Evolutionary conservation across 805 yeast species (phyloP).

Genomic region (Kluyveromyces starmeri): DNA sequence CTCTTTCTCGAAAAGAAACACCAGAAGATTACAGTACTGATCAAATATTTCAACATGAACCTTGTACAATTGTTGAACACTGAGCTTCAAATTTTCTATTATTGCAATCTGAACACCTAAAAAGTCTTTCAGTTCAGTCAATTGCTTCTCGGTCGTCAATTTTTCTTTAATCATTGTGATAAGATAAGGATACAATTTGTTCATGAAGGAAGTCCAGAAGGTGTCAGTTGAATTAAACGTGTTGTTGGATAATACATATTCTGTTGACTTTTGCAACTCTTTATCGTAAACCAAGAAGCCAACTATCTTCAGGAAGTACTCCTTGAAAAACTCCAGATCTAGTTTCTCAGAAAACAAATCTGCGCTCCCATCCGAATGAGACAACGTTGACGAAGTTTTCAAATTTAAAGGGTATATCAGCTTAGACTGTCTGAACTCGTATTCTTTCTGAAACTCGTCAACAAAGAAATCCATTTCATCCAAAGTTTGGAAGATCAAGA

Average conservation of each 20-base stretch:
- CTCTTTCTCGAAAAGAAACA: constrained; percentile 46
- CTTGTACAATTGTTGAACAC: constrained; percentile 50
- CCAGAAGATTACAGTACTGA: constrained; percentile 48
- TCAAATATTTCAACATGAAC: constrained; percentile 51
- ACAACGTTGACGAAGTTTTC: constrained; percentile 24
- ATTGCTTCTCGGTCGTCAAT: constrained; percentile 34
- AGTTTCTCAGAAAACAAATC: constrained; percentile 22
- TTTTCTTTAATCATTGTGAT: constrained; percentile 37
- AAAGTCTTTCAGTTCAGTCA: constrained; percentile 48
- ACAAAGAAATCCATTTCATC: constrained; percentile 55
- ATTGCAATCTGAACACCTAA: constrained; percentile 68
- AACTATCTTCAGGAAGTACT: constrained; percentile 50
- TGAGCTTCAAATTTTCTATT: constrained; percentile 62
- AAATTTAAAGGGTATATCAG: constrained; percentile 56
- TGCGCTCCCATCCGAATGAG: constrained; percentile 20
- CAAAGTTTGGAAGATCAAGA: constrained; percentile 70
- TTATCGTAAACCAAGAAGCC: constrained; percentile 78
- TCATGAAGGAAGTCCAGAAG: constrained; percentile 63
- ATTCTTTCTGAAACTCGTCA: constrained; percentile 58
- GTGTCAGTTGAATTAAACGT: constrained; percentile 49
- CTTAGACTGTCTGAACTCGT: constrained; percentile 60
- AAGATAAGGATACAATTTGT: constrained; percentile 53
- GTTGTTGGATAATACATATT: constrained; percentile 52
- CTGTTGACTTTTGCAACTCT: constrained; percentile 53
- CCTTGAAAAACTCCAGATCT: constrained; percentile 31